Base-by-base conservation (phyloP, 495 filamentous ascomycete genomes). In the Cercophora samala region DNA sequence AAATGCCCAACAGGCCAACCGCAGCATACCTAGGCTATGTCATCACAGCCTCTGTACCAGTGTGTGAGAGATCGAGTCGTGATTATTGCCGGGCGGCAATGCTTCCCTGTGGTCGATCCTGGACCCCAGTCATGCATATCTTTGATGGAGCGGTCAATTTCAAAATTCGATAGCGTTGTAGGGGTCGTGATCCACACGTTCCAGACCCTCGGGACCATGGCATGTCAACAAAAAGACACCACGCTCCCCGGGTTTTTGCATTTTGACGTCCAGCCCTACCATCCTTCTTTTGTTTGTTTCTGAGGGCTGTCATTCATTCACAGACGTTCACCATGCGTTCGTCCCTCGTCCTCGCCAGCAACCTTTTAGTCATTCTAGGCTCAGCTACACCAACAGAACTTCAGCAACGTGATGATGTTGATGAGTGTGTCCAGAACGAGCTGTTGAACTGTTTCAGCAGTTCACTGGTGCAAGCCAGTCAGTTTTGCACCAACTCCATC, bases 401-500 rank as follows among this genome's bases (percentile, higher is more conserved):
- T 4, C 6, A 24, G 18, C 22, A 22, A 58, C 23, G n/a, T 4
- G n/a, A 22, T 25, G 4, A 18, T 17, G 58, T 5, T 15, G 58
- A 60, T 8, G 60, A 42, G 18, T 62, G 60, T 19, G 29, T 42
- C 18, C 25, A 62, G 17, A 29, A 62, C n/a, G 60, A 13, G 11
- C 60, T 62, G 15, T 19, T 37, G 23, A 29, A 37, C 15, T 62
- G 26, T 29, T 62, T 62, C 60, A 62, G 17, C 25, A 25, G 26
- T n/a, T 62, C 60, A n/a, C 60, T 62, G 29, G 60, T 62, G 3
- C 24, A 62, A 9, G 60, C 60, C 60, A 62, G 60, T n/a, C 19
- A 25, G 8, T 62, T n/a, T 23, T 62, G 60, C 29, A 62, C 60
- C 24, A 29, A 25, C 9, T 62, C 60, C 9, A 29, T 62, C 60